Evolutionary conservation across 2,329 filamentous ascomycete genomes (phyloP).

Genomic region (Colletotrichum graminicola): DNA sequence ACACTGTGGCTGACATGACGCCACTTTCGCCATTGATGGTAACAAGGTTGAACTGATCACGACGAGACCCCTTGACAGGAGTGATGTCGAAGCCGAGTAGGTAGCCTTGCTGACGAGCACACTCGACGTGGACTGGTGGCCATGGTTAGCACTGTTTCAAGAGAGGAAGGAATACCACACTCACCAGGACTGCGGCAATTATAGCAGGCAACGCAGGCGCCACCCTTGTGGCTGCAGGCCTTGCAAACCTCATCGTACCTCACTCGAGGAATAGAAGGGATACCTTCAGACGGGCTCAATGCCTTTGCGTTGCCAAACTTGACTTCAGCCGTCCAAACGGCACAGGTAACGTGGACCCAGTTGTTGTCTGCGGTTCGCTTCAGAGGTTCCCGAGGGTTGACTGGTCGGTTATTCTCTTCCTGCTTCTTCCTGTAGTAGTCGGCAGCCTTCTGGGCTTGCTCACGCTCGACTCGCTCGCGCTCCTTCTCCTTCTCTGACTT

Average conservation of each 20-base stretch:
- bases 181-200: constrained; percentile 71
- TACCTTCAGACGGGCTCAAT: constrained; percentile 88
- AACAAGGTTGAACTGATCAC: constrained; percentile 84
- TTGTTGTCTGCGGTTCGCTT: constrained; percentile 97
- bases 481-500: constrained; percentile 89
- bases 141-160: constrained; percentile 41
- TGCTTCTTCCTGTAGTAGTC: constrained; percentile 88
- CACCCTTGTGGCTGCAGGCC: constrained; percentile 78
- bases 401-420: constrained; percentile 84
- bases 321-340: constrained; percentile 91
- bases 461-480: constrained; percentile 86
- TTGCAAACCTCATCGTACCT: constrained; percentile 85
- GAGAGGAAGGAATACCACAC: constrained; percentile 45
- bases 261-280: constrained; percentile 81
- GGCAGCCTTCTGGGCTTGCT: constrained; percentile 81
- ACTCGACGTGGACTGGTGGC: constrained; percentile 83
- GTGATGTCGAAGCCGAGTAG: constrained; percentile 90
- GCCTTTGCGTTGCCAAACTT: constrained; percentile 89
- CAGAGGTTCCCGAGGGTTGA: constrained; percentile 87
- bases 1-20: constrained; percentile 85
- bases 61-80: constrained; percentile 88
- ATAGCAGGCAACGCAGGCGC: constrained; percentile 88
- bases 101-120: constrained; percentile 86
- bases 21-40: constrained; percentile 85
- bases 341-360: constrained; percentile 96